Evolutionary conservation across 805 yeast genomes (phyloP), one percentile per base, ranked within the genome.

Genomic region (Metschnikowia drakensbergensis): DNA sequence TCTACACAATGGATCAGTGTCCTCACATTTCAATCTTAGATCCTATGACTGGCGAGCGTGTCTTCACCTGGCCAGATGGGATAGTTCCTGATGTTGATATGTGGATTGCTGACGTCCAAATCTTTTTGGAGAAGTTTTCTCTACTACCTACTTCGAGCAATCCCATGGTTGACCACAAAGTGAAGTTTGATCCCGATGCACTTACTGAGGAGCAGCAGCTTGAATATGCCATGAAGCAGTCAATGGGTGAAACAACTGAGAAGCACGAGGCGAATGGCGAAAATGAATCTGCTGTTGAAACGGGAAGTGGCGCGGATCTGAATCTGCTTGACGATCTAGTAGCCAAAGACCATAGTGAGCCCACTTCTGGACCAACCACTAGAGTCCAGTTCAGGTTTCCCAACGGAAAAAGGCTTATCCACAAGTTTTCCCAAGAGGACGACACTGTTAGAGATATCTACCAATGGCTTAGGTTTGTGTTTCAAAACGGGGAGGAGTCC

Each of bases 21-120:
- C 99, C 99, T 1, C 97, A 94, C 63, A 83, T 94, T 37, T 87
- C 97, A 1, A 87, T 94, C 35, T 64, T 94, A 43, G 99, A 94
- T 61, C 97, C 99, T 2, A 81, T 91, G 63, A 94, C 99, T 0
- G 98, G 98, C 23, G 99, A 94, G 66, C 76, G 96, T 51, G 78
- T 89, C 48, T 77, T 79, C 55, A 75, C 74, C 46, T 94, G 97
- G 96, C 69, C 74, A n/a, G 76, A 72, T 39, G 80, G 79, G 0
- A 68, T 66, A 29, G 83, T 81, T 1, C 95, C 95, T 0, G 68
- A 69, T 17, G 72, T 77, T 0, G 74, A 76, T 3, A 72, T 67
- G 17, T 91, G 91, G 81, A 64, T 84, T 6, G 75, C 77, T 35
- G 88, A 87, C 44, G 80, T 88, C 3, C 77, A 81, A 36, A 84